Percentiles rank a stretch among this genome's conserved stretches.
phyloP scores from a whole-genome alignment of 1,139 yeast species.

The Taphrina sp. region DNA sequence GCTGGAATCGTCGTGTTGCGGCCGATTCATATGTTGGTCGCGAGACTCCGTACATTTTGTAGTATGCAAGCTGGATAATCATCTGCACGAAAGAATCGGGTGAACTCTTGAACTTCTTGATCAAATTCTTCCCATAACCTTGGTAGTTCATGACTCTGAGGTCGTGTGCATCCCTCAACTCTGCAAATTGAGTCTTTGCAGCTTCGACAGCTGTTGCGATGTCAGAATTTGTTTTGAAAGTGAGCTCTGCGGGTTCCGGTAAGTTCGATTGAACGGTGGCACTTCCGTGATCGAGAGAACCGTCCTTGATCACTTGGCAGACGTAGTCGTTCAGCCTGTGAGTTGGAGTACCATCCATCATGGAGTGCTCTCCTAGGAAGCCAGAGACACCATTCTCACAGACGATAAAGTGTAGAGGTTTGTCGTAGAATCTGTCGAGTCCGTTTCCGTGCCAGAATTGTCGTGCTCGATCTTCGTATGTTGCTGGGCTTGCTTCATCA shows the following conservation, averaged over 20 bases:
- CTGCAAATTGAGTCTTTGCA: constrained; percentile 59
- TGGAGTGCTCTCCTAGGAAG: constrained; percentile 92
- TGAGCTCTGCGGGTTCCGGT: constrained; percentile 47
- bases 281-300: constrained; percentile 47
- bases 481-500: constrained; percentile 70
- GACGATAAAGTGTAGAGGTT: constrained; percentile 82
- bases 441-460: constrained; percentile 96
- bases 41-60: constrained; percentile 72
- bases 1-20: constrained; percentile 82
- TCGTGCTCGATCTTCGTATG: constrained; percentile 81
- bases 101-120: constrained; percentile 70
- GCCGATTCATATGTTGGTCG: constrained; percentile 97
- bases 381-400: constrained; percentile 85
- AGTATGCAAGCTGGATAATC: constrained; percentile 78
- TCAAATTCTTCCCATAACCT: constrained; percentile 58
- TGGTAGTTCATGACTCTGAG: constrained; percentile 48
- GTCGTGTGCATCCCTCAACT: constrained; percentile 49
- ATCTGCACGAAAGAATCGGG: constrained; percentile 81
- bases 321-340: constrained; percentile 80
- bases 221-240: constrained; percentile 50
- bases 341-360: constrained; percentile 98
- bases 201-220: constrained; percentile 54
- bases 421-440: constrained; percentile 83
- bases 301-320: constrained; percentile 55
- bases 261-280: constrained; percentile 42